Conservation (phyloP, 2,329 filamentous ascomycete genomes). For the Monilinia fructigena region DNA sequence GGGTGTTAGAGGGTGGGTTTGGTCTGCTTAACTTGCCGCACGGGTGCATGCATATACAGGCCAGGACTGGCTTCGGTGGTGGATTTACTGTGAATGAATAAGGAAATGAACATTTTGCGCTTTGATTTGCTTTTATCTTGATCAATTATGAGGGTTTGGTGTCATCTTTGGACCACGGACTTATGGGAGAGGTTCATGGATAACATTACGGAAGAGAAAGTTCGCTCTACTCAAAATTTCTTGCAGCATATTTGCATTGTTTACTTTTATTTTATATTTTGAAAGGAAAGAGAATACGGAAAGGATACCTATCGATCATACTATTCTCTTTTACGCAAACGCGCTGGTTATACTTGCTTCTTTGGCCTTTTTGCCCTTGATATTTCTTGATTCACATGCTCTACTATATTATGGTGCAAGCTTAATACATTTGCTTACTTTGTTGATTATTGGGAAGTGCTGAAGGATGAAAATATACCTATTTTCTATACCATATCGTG, state of each 20-base stretch:
- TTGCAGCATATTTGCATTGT: constrained; percentile 13
- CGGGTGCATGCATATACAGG: constrained; percentile 19
- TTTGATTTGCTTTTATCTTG: neutral
- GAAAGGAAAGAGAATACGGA: constrained; percentile 11
- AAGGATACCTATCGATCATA: constrained; percentile 21
- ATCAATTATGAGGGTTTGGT: constrained; percentile 7
- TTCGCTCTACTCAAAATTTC: constrained; percentile 17
- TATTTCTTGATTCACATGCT: constrained; percentile 1
- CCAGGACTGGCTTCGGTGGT: constrained; percentile 16
- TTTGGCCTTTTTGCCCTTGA: constrained; percentile 16
- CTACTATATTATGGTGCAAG: constrained; percentile 11
- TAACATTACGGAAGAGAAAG: constrained; percentile 1
- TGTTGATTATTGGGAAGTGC: neutral
- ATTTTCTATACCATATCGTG: constrained; percentile 9
- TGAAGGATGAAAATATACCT: neutral
- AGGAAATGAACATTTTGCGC: neutral
- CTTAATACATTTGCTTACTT: constrained; percentile 7
- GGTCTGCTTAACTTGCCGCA: constrained; percentile 12
- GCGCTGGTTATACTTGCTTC: constrained; percentile 17
- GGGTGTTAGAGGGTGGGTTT: constrained; percentile 19
- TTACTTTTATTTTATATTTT: neutral
- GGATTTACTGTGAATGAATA: constrained; percentile 11
- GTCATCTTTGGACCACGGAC: constrained; percentile 1
- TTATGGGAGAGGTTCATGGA: neutral
- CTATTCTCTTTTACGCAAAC: constrained; percentile 18